phyloP scores from a whole-genome alignment of 2,329 filamentous ascomycete species.

The Corniculantispora saksenae region DNA sequence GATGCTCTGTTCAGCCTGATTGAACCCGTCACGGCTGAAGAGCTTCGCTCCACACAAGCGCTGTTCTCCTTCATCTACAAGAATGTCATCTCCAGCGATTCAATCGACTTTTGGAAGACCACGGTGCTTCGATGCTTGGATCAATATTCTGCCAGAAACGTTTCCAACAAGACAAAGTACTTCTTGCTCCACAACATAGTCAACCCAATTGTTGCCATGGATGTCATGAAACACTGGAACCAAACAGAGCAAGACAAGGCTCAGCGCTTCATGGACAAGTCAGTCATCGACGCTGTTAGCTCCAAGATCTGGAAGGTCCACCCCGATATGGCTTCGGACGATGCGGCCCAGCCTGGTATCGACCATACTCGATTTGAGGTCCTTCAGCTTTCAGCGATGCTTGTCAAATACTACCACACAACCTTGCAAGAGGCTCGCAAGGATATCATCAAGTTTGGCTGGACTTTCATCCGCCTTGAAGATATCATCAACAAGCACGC shows the following conservation, averaged over 20 bases:
- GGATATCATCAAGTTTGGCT: constrained; percentile 98
- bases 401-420: constrained; percentile 91
- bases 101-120: constrained; percentile 81
- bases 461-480: constrained; percentile 97
- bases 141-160: constrained; percentile 75
- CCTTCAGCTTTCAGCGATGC: constrained; percentile 88
- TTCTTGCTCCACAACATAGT: constrained; percentile 90
- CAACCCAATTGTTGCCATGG: constrained; percentile 95
- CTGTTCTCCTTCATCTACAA: constrained; percentile 83
- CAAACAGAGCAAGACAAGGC: constrained; percentile 55
- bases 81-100: constrained; percentile 79
- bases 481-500: constrained; percentile 99
- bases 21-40: constrained; percentile 78
- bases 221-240: constrained; percentile 83
- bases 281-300: constrained; percentile 86
- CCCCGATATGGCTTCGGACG: constrained; percentile 77
- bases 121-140: constrained; percentile 85
- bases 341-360: constrained; percentile 79
- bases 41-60: constrained; percentile 74
- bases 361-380: constrained; percentile 97
- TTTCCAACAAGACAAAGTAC: constrained; percentile 86
- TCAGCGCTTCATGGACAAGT: constrained; percentile 78
- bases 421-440: constrained; percentile 90
- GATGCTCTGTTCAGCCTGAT: constrained; percentile 84
- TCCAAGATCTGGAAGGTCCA: constrained; percentile 93